Conservation (phyloP, 2,329 filamentous ascomycete species). For the Albifimbria verrucaria region DNA sequence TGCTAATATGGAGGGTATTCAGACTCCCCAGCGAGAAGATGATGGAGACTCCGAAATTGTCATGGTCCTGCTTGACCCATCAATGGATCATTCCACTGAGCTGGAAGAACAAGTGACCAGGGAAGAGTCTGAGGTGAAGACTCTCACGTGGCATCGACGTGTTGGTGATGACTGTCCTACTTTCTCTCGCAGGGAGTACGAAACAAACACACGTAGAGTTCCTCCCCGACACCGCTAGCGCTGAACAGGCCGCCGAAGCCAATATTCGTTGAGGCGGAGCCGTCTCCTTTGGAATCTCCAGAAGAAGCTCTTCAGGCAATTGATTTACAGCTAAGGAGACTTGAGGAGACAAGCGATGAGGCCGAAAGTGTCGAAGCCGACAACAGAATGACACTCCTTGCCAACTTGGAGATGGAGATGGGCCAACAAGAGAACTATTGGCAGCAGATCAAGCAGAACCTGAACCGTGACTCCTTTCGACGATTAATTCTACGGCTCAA, state of each 20-base stretch:
- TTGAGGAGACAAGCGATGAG: conserved; percentile 39
- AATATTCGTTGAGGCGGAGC: conserved; percentile 44
- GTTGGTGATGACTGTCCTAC: conserved; percentile 57
- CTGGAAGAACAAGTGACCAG: conserved; percentile 8
- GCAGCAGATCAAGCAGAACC: conserved; percentile 52
- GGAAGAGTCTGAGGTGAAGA: conserved; percentile 9
- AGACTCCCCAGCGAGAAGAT: conserved; percentile 13
- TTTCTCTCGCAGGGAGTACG: conserved; percentile 52
- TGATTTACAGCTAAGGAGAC: conserved; percentile 47
- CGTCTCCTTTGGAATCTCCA: conserved; percentile 52
- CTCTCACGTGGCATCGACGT: conserved; percentile 48
- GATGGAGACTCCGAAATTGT: conserved; percentile 33
- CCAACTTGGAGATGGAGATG: conserved; percentile 61
- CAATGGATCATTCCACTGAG: conserved; percentile 10
- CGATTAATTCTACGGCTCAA: conserved; percentile 45
- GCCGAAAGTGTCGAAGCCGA: conserved; percentile 29
- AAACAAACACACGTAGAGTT: conserved; percentile 45
- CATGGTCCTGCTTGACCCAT: conserved; percentile 42
- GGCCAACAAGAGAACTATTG: conserved; percentile 57
- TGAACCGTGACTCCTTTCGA: conserved; percentile 49
- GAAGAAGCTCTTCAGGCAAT: conserved; percentile 46
- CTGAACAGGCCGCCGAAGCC: conserved; percentile 41
- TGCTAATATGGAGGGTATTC: neutral
- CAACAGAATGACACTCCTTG: conserved; percentile 46
- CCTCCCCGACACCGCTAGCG: conserved; percentile 55